A percentile compares a stretch with the other conserved stretches of the same genome.
phyloP scores from a whole-genome alignment of 225 moss, liverwort and hornwort genomes.

The Antitrichia curtipendula region DNA sequence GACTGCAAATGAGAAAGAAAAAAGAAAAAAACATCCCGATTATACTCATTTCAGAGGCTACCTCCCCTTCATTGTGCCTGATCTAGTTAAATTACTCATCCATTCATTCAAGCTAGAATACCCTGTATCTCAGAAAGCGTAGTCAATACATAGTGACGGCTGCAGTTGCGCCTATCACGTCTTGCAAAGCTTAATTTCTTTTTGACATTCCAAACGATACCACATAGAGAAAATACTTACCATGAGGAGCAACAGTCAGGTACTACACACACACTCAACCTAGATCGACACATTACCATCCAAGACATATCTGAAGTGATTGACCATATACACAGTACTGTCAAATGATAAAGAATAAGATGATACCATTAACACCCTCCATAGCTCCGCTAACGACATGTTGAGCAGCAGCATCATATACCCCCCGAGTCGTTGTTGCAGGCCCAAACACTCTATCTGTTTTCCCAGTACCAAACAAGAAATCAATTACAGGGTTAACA shows the following conservation, averaged over 20 bases:
- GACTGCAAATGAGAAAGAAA: background rate
- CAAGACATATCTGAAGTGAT: background rate
- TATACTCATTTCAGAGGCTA: background rate
- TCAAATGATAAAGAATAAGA: background rate
- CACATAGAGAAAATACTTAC: background rate
- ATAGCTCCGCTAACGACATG: constrained; percentile 94
- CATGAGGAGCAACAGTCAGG: background rate
- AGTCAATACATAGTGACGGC: background rate
- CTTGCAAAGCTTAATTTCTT: background rate
- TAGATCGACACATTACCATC: background rate
- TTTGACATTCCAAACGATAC: background rate
- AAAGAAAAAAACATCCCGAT: background rate
- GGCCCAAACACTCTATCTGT: constrained; percentile 96
- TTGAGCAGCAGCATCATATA: constrained; percentile 90
- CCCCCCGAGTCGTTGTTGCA: constrained; percentile 90
- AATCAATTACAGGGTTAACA: background rate
- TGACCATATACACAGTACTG: background rate
- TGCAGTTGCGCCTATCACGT: background rate
- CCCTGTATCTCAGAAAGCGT: background rate
- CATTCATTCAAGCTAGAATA: background rate
- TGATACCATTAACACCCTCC: constrained; percentile 95
- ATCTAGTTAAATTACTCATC: background rate
- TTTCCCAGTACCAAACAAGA: constrained; percentile 2
- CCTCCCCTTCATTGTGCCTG: background rate
- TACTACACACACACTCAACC: background rate